These are phyloP conservation scores for Hymenoscyphus scutula DNA, from an alignment of 2,329 filamentous ascomycete genomes.

Conservation along the genomic window DNA sequence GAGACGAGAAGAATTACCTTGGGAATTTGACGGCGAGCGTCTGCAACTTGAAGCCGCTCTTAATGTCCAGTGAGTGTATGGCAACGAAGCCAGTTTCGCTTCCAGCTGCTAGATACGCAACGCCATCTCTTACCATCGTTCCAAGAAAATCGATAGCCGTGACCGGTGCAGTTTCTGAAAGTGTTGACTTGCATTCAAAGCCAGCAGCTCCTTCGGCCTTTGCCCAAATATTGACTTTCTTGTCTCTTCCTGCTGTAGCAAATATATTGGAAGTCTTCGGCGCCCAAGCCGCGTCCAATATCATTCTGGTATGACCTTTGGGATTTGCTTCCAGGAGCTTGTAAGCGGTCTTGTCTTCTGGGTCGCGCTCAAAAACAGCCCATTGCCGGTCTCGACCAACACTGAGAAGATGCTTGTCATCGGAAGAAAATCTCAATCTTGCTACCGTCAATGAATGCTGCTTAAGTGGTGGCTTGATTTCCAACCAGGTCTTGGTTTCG, in stretches of 20 bases:
- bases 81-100: constrained; percentile 46
- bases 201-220: constrained; percentile 34
- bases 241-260: constrained; percentile 88
- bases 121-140: constrained; percentile 31
- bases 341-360: constrained; percentile 46
- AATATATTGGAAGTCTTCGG: constrained; percentile 55
- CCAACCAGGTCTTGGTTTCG: constrained; percentile 82
- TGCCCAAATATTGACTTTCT: constrained; percentile 72
- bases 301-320: constrained; percentile 91
- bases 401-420: constrained; percentile 75
- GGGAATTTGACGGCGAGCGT: constrained; percentile 19
- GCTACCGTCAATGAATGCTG: constrained; percentile 87
- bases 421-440: constrained; percentile 72
- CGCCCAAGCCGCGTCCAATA: constrained; percentile 84
- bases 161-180: constrained; percentile 56
- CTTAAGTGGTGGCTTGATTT: constrained; percentile 78
- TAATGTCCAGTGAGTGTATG: constrained; percentile 28
- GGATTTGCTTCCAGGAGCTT: constrained; percentile 62
- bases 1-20: constrained; percentile 24
- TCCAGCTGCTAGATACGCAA: constrained; percentile 52
- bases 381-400: constrained; percentile 91
- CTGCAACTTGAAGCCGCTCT: constrained; percentile 33
- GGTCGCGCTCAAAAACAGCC: constrained; percentile 68
- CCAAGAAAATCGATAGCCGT: constrained; percentile 69
- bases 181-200: constrained; percentile 43